Percentiles rank a stretch among this genome's conserved stretches.
Evolutionary conservation across 352 stramenopile species (phyloP).

Genomic region (Globisporangium barbulae): DNA sequence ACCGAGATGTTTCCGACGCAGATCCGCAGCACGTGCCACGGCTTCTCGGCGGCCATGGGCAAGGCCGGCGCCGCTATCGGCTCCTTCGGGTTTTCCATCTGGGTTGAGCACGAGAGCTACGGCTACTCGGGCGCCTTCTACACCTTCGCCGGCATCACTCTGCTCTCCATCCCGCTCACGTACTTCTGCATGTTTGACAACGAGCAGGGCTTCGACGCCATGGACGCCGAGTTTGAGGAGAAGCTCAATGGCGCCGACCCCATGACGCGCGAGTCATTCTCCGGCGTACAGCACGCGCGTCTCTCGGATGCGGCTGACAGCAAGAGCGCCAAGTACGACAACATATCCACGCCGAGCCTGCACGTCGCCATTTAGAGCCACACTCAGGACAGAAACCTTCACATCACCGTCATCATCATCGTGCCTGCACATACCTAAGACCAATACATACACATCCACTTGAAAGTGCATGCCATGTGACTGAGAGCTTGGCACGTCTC

Average conservation of each 20-base stretch:
- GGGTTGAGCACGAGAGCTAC: conserved; percentile 52
- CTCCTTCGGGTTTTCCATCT: conserved; percentile 65
- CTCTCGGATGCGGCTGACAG: not conserved
- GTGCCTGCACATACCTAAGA: not conserved
- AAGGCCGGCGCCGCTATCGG: conserved; percentile 80
- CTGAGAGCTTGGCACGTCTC: too few species aligned
- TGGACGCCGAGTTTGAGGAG: conserved; percentile 58
- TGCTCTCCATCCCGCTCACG: conserved; percentile 50
- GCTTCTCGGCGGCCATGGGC: conserved; percentile 80
- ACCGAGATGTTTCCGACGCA: conserved; percentile 83
- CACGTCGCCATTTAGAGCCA: conserved; percentile 9
- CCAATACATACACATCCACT: not conserved
- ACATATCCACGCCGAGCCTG: conserved; percentile 11
- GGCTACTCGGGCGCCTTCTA: conserved; percentile 61
- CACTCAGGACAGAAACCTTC: not conserved
- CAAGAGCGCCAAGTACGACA: conserved; percentile 14
- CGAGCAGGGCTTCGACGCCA: conserved; percentile 44
- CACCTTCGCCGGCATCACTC: conserved; percentile 53
- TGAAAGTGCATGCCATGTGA: not conserved
- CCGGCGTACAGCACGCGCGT: not conserved
- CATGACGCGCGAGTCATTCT: conserved; percentile 19
- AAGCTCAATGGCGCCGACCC: conserved; percentile 13
- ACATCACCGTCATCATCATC: too few species aligned
- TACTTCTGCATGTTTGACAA: conserved; percentile 72
- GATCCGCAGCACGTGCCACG: conserved; percentile 85